These are phyloP conservation scores for Darksidea phi DNA, from an alignment of 495 filamentous ascomycete genomes.

Conservation along the genomic window DNA sequence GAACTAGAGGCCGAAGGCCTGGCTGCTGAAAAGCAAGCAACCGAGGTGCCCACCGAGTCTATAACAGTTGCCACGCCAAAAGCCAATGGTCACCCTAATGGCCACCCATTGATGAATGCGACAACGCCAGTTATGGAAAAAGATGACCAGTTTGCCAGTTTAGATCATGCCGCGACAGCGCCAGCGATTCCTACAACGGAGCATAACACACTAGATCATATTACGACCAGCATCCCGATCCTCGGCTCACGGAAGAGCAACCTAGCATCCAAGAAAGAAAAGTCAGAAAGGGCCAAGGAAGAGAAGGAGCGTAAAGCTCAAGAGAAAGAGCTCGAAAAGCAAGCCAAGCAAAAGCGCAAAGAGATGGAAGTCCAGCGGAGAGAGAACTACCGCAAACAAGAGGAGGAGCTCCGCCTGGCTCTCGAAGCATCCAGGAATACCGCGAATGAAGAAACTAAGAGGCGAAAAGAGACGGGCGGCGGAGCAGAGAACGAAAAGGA, in stretches of 20 bases:
- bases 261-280: conserved; percentile 57
- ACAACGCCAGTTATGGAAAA: conserved; percentile 51
- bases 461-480: conserved; percentile 15
- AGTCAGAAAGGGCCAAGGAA: conserved; percentile 39
- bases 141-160: conserved; percentile 51
- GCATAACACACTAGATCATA: conserved; percentile 34
- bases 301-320: conserved; percentile 40
- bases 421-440: conserved; percentile 57
- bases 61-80: conserved; percentile 3
- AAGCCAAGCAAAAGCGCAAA: conserved; percentile 62
- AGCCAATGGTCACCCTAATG: conserved; percentile 37
- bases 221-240: conserved; percentile 27
- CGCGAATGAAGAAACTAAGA: conserved; percentile 53
- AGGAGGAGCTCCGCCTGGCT: conserved; percentile 58
- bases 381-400: conserved; percentile 55
- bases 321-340: conserved; percentile 59
- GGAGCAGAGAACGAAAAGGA: conserved; percentile 1
- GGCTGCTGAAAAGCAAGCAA: conserved; percentile 59
- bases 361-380: conserved; percentile 56
- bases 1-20: conserved; percentile 80
- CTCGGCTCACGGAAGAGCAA: conserved; percentile 43
- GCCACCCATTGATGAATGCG: conserved; percentile 28
- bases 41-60: conserved; percentile 12
- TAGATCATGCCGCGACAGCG: conserved; percentile 62
- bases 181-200: conserved; percentile 46